Base-by-base conservation (phyloP, 225 moss, liverwort and hornwort genomes). In the Pseudisothecium myosuroides region DNA sequence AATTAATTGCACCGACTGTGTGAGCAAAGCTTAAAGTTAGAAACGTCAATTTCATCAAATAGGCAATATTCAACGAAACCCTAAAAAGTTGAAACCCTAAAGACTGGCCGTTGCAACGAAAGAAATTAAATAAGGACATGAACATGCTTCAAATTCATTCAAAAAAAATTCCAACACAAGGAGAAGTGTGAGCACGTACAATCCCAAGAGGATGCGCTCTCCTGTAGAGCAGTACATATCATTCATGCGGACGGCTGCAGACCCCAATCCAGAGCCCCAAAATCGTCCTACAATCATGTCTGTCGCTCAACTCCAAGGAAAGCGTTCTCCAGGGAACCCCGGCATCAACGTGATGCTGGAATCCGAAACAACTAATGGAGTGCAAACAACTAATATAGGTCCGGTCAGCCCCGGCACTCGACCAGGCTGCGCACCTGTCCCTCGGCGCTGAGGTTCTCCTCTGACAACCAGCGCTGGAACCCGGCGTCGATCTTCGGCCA, bases 211-310 rank as follows among this genome's bases (percentile, higher is more conserved):
- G 85, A 96, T 96, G 95, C 98, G 58, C 97, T 94, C 92, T 96
- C 98, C 90, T 98, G 97, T 79, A 54, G 54, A 54, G 54, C 54
- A 98, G 97, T 98, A 90, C 97, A 98, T 96, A 97, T 96, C 97
- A 98, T 96, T 93, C 89, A 87, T 79, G 75, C 87, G 17, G 56
- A 82, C 67, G 82, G 81, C 76, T 37, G 54, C 43, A 83, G 55
- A 56, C 54, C 54, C 29, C 50, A 74, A 63, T 41, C 72, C 72
- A 61, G 43, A 17, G 32, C 41, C 83, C 41, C 26, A 54, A 61
- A 82, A 61, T 23, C 62, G 68, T 59, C 65, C 69, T 3, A 47
- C 27, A 68, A 34, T n/a, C 87, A 36, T 87, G 21, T 34, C 49
- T 62, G 76, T 28, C 58, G 58, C 81, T 71, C 73, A 21, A 52